These are phyloP conservation scores for Tuber microsphaerosporum DNA, from an alignment of 495 filamentous ascomycete species.

Conservation along the genomic window DNA sequence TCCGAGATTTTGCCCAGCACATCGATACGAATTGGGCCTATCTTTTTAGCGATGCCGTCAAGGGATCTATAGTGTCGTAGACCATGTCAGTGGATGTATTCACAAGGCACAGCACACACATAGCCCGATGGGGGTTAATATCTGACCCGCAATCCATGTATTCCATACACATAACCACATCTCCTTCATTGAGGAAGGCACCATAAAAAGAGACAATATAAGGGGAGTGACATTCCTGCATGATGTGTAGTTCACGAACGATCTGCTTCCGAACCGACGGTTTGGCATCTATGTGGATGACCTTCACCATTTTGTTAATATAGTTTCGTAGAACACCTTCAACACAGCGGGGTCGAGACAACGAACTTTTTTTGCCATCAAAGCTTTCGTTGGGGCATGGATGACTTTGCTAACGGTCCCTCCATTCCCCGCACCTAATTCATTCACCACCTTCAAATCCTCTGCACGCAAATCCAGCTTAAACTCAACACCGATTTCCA, in stretches of 20 bases:
- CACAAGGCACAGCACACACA: neutral
- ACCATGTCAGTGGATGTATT: conserved; percentile 15
- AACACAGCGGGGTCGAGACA: conserved; percentile 5
- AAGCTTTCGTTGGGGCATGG: conserved; percentile 85
- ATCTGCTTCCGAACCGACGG: conserved; percentile 93
- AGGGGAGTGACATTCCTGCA: conserved; percentile 93
- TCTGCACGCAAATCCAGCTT: conserved; percentile 85
- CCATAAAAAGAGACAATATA: conserved; percentile 97
- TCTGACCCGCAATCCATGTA: conserved; percentile 98
- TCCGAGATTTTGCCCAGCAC: conserved; percentile 98
- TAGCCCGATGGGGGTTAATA: conserved; percentile 5
- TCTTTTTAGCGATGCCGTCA: conserved; percentile 85
- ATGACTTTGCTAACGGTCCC: conserved; percentile 96
- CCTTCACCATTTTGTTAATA: conserved; percentile 49
- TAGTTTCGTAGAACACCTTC: neutral
- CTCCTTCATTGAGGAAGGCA: conserved; percentile 91
- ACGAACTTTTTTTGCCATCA: conserved; percentile 92
- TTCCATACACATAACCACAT: conserved; percentile 99
- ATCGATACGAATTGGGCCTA: conserved; percentile 93
- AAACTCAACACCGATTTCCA: conserved; percentile 97
- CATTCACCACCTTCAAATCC: conserved; percentile 85
- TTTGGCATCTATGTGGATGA: conserved; percentile 97
- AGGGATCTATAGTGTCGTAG: conserved; percentile 58
- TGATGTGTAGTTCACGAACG: conserved; percentile 90
- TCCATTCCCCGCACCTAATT: conserved; percentile 91